phyloP scores from a whole-genome alignment of 441 rosid species.

The Populus tomentosa region DNA sequence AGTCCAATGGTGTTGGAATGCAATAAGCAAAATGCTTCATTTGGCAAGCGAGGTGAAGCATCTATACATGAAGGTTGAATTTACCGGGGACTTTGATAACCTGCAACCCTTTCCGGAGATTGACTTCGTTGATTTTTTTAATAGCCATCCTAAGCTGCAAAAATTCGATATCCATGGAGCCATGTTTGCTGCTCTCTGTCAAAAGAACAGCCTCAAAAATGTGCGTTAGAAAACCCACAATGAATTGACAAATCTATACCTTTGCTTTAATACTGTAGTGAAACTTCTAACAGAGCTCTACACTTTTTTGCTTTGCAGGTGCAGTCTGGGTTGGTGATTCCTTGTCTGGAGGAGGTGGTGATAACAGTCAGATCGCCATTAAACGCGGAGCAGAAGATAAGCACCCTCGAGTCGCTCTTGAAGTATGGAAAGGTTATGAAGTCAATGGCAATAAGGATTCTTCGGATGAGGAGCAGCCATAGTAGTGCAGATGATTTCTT shows the following conservation, averaged over 20 bases:
- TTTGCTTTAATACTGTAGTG: neutral
- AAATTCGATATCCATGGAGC: slow-evolving; percentile 91
- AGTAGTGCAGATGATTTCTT: slow-evolving; percentile 93
- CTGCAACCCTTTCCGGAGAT: slow-evolving; percentile 90
- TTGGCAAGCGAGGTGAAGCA: slow-evolving; percentile 82
- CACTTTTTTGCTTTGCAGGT: slow-evolving; percentile 41
- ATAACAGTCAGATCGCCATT: slow-evolving; percentile 88
- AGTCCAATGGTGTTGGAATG: slow-evolving; percentile 96
- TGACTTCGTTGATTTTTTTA: slow-evolving; percentile 86
- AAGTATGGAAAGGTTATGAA: slow-evolving; percentile 62
- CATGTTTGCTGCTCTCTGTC: slow-evolving; percentile 98
- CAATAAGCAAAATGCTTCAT: slow-evolving; percentile 64
- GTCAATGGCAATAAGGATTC: slow-evolving; percentile 70
- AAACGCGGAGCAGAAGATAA: slow-evolving; percentile 96
- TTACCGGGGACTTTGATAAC: slow-evolving; percentile 73
- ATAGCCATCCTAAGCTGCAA: slow-evolving; percentile 71
- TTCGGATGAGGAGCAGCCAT: slow-evolving; percentile 89
- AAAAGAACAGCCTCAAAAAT: slow-evolving; percentile 86
- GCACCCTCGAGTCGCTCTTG: slow-evolving; percentile 76
- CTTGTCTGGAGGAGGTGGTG: slow-evolving; percentile 76
- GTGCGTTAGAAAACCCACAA: slow-evolving; percentile 29
- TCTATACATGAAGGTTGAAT: slow-evolving; percentile 83
- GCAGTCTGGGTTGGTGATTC: slow-evolving; percentile 62
- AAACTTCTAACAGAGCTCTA: neutral
- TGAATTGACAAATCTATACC: neutral